Evolutionary conservation across 1,139 yeast genomes (phyloP), one percentile per base, ranked within the genome.

Genomic region (Ogataea hybrid): DNA sequence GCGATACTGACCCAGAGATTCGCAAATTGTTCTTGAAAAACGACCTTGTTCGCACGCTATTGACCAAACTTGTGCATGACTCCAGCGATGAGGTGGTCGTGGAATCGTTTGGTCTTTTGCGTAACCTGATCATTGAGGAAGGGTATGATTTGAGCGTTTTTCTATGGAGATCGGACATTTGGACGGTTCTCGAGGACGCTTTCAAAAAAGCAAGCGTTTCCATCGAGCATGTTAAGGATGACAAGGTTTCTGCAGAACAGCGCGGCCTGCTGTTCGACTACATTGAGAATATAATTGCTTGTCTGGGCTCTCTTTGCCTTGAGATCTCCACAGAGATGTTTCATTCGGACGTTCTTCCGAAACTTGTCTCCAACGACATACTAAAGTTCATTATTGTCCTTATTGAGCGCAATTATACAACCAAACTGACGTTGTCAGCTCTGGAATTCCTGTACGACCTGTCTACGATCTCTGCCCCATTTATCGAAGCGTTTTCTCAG

Each of bases 131-230:
- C 4, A 71, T 87, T 39, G 95, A 88, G 59, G 95, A 88, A 64
- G 97, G 96, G n/a, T 81, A 87, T 54, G 95, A 87, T 49, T 75
- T 87, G 22, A 79, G 89, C 28, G 75, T 77, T 23, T 79, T 77
- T 60, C 63, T 85, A 43, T 84, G 95, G 86, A 76, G 97, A 61
- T 79, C 81, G 21, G 80, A 84, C 47, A 77, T 92, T 37, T 81
- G 95, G 83, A 69, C 75, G 0, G 64, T 76, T 15, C 69, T 89
- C 28, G 75, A 72, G 37, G 50, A 59, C 12, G 55, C 60, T 5
- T 75, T 81, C 2, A 63, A 84, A 1, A 81, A 81, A 51, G 71
- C 80, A 25, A 58, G 68, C 32, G 61, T 59, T 1, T 76, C 86
- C 0, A 68, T 81, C 41, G 61, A 67, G 25, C 71, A 65, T 48